A percentile compares a stretch with the other conserved stretches of the same genome.
Conservation (phyloP, 768 basidiomycete species). For the Russula sp. region DNA sequence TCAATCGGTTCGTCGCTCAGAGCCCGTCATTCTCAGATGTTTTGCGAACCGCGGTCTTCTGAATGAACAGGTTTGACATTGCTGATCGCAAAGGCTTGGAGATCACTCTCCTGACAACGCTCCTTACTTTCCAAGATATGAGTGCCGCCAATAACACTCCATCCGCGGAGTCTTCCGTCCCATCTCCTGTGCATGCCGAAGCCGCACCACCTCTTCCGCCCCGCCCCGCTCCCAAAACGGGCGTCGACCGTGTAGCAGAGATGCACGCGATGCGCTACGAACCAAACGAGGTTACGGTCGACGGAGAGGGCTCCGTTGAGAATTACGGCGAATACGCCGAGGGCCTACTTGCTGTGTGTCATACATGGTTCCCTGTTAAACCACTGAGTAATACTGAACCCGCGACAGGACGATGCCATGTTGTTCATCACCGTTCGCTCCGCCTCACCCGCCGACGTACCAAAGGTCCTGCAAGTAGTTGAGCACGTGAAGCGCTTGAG, state of each 20-base stretch:
- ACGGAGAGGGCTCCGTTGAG: slow-evolving; percentile 57
- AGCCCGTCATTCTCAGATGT: not conserved
- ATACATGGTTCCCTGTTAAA: too few species aligned
- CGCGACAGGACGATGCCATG: slow-evolving; percentile 68
- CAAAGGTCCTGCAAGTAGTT: slow-evolving; percentile 77
- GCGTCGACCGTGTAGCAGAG: slow-evolving; percentile 68
- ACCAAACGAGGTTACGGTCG: slow-evolving; percentile 70
- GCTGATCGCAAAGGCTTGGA: slow-evolving; percentile 83
- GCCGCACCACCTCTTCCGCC: slow-evolving; percentile 50
- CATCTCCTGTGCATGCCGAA: slow-evolving; percentile 8
- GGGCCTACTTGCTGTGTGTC: slow-evolving; percentile 56
- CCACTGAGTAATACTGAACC: not conserved
- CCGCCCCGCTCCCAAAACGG: slow-evolving; percentile 60
- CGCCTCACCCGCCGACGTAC: slow-evolving; percentile 57
- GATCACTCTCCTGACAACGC: slow-evolving; percentile 70
- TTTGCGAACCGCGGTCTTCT: not conserved
- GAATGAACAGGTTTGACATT: slow-evolving; percentile 64
- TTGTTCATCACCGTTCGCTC: slow-evolving; percentile 74
- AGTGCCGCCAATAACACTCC: slow-evolving; percentile 53
- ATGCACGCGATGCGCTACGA: slow-evolving; percentile 64
- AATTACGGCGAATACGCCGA: slow-evolving; percentile 72
- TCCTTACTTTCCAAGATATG: slow-evolving; percentile 73
- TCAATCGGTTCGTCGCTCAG: slow-evolving; percentile 53
- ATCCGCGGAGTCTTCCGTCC: slow-evolving; percentile 11
- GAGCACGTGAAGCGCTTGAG: slow-evolving; percentile 76